Evolutionary conservation across 2,329 filamentous ascomycete species (phyloP).

Genomic region (Diaporthe destruens): DNA sequence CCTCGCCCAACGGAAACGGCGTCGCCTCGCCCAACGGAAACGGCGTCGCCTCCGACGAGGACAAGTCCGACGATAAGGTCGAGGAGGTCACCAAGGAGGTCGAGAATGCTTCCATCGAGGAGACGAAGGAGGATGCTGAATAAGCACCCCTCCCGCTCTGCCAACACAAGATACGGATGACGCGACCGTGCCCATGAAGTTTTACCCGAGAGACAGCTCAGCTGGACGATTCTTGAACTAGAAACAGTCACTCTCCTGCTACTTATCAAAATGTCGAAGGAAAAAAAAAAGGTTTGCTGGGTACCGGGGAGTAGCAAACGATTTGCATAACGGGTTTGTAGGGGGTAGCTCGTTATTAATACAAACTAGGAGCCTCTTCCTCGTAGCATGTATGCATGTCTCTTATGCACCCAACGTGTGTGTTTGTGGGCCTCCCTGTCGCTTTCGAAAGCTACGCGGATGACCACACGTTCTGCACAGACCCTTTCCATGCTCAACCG

Average conservation of each 20-base stretch:
- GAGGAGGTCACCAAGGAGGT: slow-evolving; percentile 66
- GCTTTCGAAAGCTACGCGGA: no score
- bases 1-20: slow-evolving; percentile 55
- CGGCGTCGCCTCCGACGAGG: slow-evolving; percentile 53
- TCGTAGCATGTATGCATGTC: neutral
- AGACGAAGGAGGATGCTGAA: slow-evolving; percentile 60
- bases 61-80: slow-evolving; percentile 61
- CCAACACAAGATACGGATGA: neutral
- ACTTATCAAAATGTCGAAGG: neutral
- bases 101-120: slow-evolving; percentile 65
- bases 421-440: neutral
- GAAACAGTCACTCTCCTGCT: neutral
- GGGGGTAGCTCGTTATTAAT: neutral
- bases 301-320: slow-evolving; percentile 2
- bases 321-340: slow-evolving; percentile 20
- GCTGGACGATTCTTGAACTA: neutral
- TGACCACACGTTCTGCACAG: neutral
- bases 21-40: slow-evolving; percentile 57
- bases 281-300: neutral
- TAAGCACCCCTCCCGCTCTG: neutral
- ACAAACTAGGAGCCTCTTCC: neutral
- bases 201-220: neutral
- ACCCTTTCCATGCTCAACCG: no score
- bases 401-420: neutral
- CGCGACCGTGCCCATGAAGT: no score